These are phyloP conservation scores for Solanum rostratum DNA, from an alignment of 257 asterid genomes.

Conservation along the genomic window DNA sequence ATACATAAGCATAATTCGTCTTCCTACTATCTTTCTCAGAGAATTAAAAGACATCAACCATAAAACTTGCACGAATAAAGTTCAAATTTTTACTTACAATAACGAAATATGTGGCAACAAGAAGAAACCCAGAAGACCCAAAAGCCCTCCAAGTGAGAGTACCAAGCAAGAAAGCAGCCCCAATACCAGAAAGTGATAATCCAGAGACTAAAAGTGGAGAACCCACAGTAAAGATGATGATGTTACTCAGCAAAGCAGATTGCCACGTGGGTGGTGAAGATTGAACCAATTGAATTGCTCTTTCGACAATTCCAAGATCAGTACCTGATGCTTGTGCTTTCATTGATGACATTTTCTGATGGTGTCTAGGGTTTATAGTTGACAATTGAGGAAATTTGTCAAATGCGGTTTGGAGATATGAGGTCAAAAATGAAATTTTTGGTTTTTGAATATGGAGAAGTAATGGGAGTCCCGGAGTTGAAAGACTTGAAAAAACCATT, in stretches of 20 bases:
- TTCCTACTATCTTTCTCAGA: not conserved
- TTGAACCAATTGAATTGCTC: conserved; percentile 42
- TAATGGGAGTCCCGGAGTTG: not conserved
- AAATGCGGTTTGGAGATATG: conserved; percentile 15
- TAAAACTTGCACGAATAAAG: not conserved
- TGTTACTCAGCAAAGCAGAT: conserved; percentile 54
- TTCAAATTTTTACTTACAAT: conserved; percentile 38
- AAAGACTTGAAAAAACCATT: conserved; percentile 14
- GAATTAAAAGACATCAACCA: not conserved
- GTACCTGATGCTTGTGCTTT: conserved; percentile 20
- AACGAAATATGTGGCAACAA: conserved; percentile 74
- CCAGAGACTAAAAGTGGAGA: conserved; percentile 71
- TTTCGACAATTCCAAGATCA: conserved; percentile 45
- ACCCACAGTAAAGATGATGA: conserved; percentile 47
- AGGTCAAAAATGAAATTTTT: conserved; percentile 4
- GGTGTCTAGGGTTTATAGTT: conserved; percentile 13
- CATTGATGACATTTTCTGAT: conserved; percentile 5
- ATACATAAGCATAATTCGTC: not conserved
- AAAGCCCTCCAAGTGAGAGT: conserved; percentile 93
- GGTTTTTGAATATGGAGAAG: not conserved
- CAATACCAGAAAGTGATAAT: conserved; percentile 66
- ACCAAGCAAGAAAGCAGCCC: conserved; percentile 87
- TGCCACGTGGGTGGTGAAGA: conserved; percentile 84
- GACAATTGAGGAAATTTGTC: conserved; percentile 1
- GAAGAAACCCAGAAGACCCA: conserved; percentile 62